A percentile compares a stretch with the other conserved stretches of the same genome.
Conservation (phyloP, 352 stramenopile species). For the Aphanomyces stellatus region DNA sequence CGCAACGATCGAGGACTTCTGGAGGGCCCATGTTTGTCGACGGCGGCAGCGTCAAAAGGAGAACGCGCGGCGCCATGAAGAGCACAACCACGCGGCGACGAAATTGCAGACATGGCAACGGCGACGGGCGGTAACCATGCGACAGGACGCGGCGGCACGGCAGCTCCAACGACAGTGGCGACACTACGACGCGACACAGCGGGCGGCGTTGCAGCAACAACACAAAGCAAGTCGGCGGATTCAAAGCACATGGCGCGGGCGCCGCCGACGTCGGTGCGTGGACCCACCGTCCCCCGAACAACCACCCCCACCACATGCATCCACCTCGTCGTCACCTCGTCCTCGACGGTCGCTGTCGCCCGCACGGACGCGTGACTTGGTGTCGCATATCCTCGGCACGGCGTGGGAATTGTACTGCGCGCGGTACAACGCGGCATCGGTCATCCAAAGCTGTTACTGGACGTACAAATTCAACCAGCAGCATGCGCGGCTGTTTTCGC, state of each 20-base stretch:
- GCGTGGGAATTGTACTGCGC: background rate
- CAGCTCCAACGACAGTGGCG: background rate
- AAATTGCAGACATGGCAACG: background rate
- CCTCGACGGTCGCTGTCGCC: too few species aligned
- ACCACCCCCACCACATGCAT: too few species aligned
- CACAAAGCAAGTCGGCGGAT: too few species aligned
- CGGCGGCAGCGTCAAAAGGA: background rate
- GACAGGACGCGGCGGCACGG: background rate
- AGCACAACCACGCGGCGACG: background rate
- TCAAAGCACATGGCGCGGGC: too few species aligned
- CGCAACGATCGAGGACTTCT: background rate
- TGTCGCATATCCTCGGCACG: background rate
- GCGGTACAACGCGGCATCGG: background rate
- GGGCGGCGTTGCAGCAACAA: too few species aligned
- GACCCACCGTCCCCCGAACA: too few species aligned
- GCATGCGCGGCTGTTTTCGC: background rate
- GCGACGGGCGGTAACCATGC: background rate
- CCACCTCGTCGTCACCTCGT: too few species aligned
- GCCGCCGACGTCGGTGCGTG: too few species aligned
- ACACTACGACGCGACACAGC: too few species aligned
- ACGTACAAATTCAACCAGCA: conserved; percentile 5
- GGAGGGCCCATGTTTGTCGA: background rate
- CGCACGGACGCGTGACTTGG: too few species aligned
- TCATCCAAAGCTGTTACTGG: background rate
- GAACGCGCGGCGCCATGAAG: background rate